Evolutionary conservation across 176 grass and related monocot genomes (phyloP).

Genomic region (Rhynchospora pubera): DNA sequence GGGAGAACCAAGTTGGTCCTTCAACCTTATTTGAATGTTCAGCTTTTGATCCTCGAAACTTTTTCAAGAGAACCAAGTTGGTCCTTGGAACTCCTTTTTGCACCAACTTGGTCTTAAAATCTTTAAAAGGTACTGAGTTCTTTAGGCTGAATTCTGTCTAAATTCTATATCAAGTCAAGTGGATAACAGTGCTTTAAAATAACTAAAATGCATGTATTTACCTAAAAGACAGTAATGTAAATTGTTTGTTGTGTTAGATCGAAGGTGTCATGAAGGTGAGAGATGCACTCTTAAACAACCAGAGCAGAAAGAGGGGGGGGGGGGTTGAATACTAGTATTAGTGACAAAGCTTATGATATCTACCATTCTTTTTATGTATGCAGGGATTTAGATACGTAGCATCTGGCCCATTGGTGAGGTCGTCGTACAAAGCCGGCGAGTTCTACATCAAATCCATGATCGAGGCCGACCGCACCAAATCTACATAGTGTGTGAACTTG

Average conservation of each 20-base stretch:
- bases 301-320: too few species aligned
- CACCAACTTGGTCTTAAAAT: too few species aligned
- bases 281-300: too few species aligned
- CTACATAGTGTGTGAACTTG: constrained; percentile 1
- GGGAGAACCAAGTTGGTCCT: too few species aligned
- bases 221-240: background rate
- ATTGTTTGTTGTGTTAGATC: background rate
- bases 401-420: constrained; percentile 87
- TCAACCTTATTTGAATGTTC: too few species aligned
- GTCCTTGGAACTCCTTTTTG: too few species aligned
- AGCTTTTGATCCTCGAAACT: too few species aligned
- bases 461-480: constrained; percentile 57
- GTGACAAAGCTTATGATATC: background rate
- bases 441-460: constrained; percentile 98
- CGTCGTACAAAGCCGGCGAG: constrained; percentile 89
- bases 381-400: constrained; percentile 92
- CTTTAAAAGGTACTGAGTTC: too few species aligned
- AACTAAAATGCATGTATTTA: background rate
- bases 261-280: background rate
- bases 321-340: background rate
- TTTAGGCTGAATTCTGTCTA: too few species aligned
- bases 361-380: constrained; percentile 1
- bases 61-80: too few species aligned
- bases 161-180: too few species aligned
- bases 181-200: too few species aligned